Percentiles rank a stretch among this genome's conserved stretches.
Evolutionary conservation across 257 asterid genomes (phyloP).

Genomic region (Nicotiana attenuata): DNA sequence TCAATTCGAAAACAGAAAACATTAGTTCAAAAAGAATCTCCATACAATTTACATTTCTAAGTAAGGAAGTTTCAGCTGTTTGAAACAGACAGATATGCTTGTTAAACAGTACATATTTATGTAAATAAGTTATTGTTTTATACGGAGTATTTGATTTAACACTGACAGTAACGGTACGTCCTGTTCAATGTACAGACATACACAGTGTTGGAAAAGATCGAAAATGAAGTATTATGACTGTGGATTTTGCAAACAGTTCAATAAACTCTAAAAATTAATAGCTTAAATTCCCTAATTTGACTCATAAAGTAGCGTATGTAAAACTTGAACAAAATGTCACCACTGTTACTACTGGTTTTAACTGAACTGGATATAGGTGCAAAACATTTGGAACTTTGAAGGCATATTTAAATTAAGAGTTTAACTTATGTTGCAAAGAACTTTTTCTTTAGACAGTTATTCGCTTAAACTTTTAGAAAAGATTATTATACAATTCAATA

Average conservation of each 20-base stretch:
- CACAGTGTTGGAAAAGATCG: not conserved
- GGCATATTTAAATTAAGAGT: no score
- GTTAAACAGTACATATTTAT: not conserved
- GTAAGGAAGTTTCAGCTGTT: not conserved
- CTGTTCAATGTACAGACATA: not conserved
- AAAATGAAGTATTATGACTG: not conserved
- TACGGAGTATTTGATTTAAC: not conserved
- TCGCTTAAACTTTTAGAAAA: no score
- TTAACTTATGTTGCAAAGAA: no score
- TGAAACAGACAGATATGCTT: not conserved
- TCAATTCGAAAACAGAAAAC: no score
- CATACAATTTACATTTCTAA: not conserved
- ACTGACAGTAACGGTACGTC: slow-evolving; percentile 1
- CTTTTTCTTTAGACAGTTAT: no score
- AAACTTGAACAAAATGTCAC: not conserved
- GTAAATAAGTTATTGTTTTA: not conserved
- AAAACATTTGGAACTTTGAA: no score
- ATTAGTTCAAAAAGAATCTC: not conserved
- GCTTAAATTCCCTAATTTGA: not conserved
- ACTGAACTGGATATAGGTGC: no score
- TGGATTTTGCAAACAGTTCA: not conserved
- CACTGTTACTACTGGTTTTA: not conserved
- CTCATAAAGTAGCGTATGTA: no score
- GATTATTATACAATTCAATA: no score
- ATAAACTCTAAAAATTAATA: not conserved